These are phyloP conservation scores for Bauhinia variegata DNA, from an alignment of 306 rosid species.

Conservation along the genomic window DNA sequence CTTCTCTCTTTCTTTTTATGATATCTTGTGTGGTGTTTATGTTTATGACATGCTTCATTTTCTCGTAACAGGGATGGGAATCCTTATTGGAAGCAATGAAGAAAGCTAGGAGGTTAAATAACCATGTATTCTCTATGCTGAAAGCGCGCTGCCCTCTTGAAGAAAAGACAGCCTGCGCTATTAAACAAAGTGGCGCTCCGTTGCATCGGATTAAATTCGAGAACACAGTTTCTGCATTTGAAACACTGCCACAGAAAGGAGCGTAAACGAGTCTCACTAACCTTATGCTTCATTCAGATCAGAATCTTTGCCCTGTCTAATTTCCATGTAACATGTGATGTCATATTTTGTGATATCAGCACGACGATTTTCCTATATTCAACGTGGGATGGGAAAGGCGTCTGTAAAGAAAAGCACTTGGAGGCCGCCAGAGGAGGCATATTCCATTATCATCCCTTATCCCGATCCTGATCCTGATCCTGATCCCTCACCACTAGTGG, in stretches of 20 bases:
- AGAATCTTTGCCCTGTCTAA: neutral
- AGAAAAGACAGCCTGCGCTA: slow-evolving; percentile 97
- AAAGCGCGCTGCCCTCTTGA: slow-evolving; percentile 98
- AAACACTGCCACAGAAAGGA: slow-evolving; percentile 94
- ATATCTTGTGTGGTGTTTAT: slow-evolving; percentile 24
- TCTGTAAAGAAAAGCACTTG: too few species aligned
- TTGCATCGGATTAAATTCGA: slow-evolving; percentile 83
- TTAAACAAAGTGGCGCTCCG: slow-evolving; percentile 98
- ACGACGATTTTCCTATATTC: too few species aligned
- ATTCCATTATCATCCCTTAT: too few species aligned
- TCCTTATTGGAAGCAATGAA: slow-evolving; percentile 83
- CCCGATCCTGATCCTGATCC: too few species aligned
- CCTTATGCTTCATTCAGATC: slow-evolving; percentile 10
- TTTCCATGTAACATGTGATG: slow-evolving; percentile 5
- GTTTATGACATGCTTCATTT: slow-evolving; percentile 10
- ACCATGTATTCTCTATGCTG: slow-evolving; percentile 95
- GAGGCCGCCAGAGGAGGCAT: too few species aligned
- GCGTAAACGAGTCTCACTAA: slow-evolving; percentile 41
- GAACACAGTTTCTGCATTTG: slow-evolving; percentile 94
- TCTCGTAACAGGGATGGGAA: slow-evolving; percentile 81
- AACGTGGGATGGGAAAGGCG: too few species aligned
- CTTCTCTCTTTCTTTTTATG: too few species aligned
- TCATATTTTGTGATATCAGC: neutral
- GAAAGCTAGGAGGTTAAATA: slow-evolving; percentile 94
- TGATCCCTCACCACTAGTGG: too few species aligned